Evolutionary conservation across 768 basidiomycete species (phyloP), one percentile per base, ranked within the genome.

Genomic region (Mycena maculata): DNA sequence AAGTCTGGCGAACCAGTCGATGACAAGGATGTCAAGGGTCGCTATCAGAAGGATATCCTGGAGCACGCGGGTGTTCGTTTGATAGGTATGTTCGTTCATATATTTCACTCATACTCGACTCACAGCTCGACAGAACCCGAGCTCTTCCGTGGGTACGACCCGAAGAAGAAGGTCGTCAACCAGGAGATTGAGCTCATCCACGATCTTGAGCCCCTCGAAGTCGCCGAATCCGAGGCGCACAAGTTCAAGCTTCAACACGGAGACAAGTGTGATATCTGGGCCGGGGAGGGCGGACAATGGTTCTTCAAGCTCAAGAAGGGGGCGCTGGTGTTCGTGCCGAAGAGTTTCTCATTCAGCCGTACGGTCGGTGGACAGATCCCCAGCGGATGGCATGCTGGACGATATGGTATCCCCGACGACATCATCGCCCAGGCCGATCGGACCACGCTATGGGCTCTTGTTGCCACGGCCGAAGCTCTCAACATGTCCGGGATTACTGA

Each of bases 281-380:
- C 90, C 1, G 91, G 89, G 48, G 92, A 93, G 76, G 91, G 92
- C 16, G 95, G 92, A n/a, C 94, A 97, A 76, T 98, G 93, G 94
- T 95, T 94, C 74, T 96, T 96, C 76, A 98, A 98, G 82, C 91
- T 99, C 86, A 99, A 99, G 91, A 97, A 94, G 81, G 98, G 98
- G 55, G 96, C 98, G 13, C 90, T 94, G 48, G 84, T 99, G 67
- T 86, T 91, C 70, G 90, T 99, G 45, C 97, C 98, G 54, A 99
- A 99, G 82, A 93, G 97, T 2, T 91, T 98, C 87, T 88, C 86
- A 71, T 99, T 99, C 86, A 94, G 90, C 76, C 93, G 97, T 53
- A 88, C 93, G 45, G 98, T 99, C 52, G 96, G 94, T 50, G 97
- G 96, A 49, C 98, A 99, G 78, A 86, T 99, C 60, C 98, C 98